phyloP scores from a whole-genome alignment of 192 early-diverging fungal species.

The Gigaspora rosea region DNA sequence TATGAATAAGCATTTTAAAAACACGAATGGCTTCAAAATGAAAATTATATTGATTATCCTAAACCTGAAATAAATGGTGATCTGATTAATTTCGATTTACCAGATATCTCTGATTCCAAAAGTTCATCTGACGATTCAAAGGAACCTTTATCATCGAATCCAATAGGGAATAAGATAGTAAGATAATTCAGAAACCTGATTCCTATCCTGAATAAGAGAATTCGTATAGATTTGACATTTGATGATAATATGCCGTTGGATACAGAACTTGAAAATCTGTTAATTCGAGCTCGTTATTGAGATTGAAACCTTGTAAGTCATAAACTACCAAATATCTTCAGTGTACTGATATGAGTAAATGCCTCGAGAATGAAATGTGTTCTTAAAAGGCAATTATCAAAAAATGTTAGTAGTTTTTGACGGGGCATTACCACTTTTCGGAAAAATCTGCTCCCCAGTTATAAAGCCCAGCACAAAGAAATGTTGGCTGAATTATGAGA shows the following conservation, averaged over 20 bases:
- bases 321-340: too few relatives aligned
- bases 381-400: too few relatives aligned
- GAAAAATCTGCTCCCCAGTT: too few relatives aligned
- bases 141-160: neutral
- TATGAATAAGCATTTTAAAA: neutral
- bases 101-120: neutral
- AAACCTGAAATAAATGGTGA: neutral
- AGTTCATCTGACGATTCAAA: neutral
- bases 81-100: neutral
- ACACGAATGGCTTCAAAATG: constrained; percentile 4
- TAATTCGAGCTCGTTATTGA: too few relatives aligned
- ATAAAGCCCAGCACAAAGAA: too few relatives aligned
- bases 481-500: too few relatives aligned
- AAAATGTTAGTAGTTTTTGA: too few relatives aligned
- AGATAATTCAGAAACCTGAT: neutral
- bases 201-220: neutral
- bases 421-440: too few relatives aligned
- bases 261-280: too few relatives aligned
- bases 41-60: neutral
- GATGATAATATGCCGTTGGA: neutral
- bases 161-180: neutral
- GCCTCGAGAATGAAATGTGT: too few relatives aligned
- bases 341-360: too few relatives aligned
- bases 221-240: neutral
- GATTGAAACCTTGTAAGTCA: too few relatives aligned